phyloP scores from a whole-genome alignment of 345 rosid genomes.

The Syzygium grande region DNA sequence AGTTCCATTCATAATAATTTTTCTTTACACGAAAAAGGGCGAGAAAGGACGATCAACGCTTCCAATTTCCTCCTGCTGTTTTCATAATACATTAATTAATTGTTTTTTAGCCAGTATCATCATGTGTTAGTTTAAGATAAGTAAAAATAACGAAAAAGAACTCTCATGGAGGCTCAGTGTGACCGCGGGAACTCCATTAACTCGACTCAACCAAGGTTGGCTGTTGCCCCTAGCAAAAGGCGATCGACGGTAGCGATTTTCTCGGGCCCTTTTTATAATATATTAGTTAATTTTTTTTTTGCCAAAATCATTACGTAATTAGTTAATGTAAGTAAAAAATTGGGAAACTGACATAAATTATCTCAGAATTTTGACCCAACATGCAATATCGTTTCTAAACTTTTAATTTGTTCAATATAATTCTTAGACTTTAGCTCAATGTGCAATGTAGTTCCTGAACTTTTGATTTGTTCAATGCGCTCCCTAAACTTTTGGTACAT shows the following conservation, averaged over 20 bases:
- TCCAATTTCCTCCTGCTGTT: neutral
- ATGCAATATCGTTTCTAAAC: too few relatives aligned
- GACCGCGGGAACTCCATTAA: rapidly evolving
- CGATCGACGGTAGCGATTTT: rapidly evolving
- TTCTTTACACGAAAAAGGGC: neutral
- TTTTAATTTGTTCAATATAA: too few relatives aligned
- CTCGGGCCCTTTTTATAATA: neutral
- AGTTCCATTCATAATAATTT: neutral
- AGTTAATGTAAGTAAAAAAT: neutral
- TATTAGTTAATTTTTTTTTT: neutral
- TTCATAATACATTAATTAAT: neutral
- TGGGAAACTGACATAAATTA: too few relatives aligned
- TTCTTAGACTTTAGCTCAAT: too few relatives aligned
- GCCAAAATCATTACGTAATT: neutral
- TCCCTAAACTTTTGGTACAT: too few relatives aligned
- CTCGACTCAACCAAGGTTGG: rapidly evolving
- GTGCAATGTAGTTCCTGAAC: too few relatives aligned
- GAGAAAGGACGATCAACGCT: neutral
- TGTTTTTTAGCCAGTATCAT: neutral
- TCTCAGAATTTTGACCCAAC: too few relatives aligned
- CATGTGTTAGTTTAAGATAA: neutral
- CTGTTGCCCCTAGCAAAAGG: neutral
- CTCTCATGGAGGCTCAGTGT: rapidly evolving
- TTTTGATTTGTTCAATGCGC: too few relatives aligned
- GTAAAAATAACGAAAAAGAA: neutral